Conservation (phyloP, 352 stramenopile species). For the Thalassiosira pacifica region DNA sequence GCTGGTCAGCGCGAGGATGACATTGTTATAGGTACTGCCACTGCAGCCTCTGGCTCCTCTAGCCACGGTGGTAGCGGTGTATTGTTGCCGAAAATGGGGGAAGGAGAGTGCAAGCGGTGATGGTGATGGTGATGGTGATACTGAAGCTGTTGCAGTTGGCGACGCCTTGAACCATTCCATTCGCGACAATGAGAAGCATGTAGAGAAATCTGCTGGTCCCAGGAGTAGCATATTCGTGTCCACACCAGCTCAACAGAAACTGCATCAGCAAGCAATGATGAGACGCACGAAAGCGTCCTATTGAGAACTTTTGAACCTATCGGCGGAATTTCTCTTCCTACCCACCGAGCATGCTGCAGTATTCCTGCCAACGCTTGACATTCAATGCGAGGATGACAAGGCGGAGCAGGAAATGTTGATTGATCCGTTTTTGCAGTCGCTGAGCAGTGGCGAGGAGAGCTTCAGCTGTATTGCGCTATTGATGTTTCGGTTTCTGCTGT, state of each 20-base stretch:
- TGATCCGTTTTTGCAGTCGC: slow-evolving; percentile 74
- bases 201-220: background rate
- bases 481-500: slow-evolving; percentile 71
- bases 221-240: background rate
- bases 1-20: background rate
- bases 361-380: slow-evolving; percentile 10
- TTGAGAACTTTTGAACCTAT: slow-evolving; percentile 14
- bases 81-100: background rate
- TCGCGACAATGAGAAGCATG: background rate
- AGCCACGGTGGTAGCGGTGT: background rate
- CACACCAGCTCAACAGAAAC: background rate
- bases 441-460: slow-evolving; percentile 65
- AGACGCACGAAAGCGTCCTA: slow-evolving; percentile 12
- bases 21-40: background rate
- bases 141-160: background rate
- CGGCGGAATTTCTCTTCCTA: slow-evolving; percentile 20
- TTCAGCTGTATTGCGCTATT: slow-evolving; percentile 74
- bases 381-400: background rate
- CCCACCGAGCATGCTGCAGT: background rate
- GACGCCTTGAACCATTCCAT: background rate
- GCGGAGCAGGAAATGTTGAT: slow-evolving; percentile 44
- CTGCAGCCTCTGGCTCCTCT: too few relatives aligned
- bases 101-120: background rate
- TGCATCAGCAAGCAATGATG: background rate
- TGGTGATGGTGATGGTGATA: background rate